phyloP scores from a whole-genome alignment of 164 flowering plant genomes.

The Chimonanthus salicifolius region DNA sequence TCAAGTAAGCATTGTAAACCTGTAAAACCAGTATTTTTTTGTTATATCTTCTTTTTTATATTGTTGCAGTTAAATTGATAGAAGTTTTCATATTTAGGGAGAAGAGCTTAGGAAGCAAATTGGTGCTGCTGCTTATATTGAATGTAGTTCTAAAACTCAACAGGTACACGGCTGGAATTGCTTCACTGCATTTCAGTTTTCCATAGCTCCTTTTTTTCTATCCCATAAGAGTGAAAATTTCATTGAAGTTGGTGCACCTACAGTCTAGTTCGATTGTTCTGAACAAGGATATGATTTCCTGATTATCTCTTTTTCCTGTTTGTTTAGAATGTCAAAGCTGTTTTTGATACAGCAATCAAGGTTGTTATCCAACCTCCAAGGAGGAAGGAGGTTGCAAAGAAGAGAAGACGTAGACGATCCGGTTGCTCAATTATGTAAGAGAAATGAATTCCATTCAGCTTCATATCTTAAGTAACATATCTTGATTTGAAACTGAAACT shows the following conservation, averaged over 20 bases:
- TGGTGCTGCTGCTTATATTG: conserved; percentile 96
- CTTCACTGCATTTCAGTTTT: not conserved
- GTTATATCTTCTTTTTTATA: not conserved
- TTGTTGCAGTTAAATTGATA: not conserved
- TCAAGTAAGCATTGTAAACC: conserved; percentile 44
- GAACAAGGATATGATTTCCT: not conserved
- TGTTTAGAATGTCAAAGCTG: conserved; percentile 91
- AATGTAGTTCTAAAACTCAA: conserved; percentile 99
- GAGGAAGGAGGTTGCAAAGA: conserved; percentile 67
- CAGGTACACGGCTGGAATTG: conserved; percentile 43
- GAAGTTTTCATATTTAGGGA: conserved; percentile 39
- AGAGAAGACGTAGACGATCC: conserved; percentile 57
- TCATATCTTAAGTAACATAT: not conserved
- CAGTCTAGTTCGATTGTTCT: not conserved
- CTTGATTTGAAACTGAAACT: not conserved
- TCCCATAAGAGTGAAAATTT: not conserved
- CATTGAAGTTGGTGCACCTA: not conserved
- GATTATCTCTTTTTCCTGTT: not conserved
- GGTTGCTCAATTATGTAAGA: conserved; percentile 81
- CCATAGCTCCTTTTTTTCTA: not conserved
- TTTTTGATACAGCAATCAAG: conserved; percentile 97
- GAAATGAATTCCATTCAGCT: not conserved
- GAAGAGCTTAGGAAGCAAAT: conserved; percentile 95
- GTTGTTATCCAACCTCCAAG: conserved; percentile 97
- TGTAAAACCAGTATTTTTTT: not conserved